A percentile compares a stretch with the other conserved stretches of the same genome.
Evolutionary conservation across 176 grass and related monocot species (phyloP).

Genomic region (Avena atlantica): DNA sequence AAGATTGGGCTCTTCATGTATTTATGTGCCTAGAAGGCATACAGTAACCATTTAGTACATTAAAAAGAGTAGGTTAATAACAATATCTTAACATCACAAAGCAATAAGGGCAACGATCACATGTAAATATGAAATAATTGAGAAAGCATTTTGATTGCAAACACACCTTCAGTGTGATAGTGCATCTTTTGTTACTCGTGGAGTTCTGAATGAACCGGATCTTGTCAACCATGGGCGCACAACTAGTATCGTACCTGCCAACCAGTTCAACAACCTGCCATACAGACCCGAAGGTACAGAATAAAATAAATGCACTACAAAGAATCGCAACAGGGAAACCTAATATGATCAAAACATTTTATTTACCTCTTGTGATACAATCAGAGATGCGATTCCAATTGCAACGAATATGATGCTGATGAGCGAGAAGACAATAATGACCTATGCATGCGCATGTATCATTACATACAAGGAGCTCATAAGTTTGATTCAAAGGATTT

Average conservation of each 20-base stretch:
- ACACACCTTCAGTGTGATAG: conserved; percentile 70
- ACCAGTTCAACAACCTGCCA: conserved; percentile 79
- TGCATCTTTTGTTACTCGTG: conserved; percentile 67
- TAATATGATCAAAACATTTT: neutral
- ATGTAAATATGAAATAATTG: neutral
- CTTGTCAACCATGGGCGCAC: conserved; percentile 52
- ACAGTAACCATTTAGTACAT: neutral
- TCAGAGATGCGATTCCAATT: conserved; percentile 61
- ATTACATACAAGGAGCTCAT: neutral
- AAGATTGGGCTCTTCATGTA: conserved; percentile 76
- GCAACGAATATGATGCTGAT: conserved; percentile 73
- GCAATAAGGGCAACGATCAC: conserved; percentile 11
- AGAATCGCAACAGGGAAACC: neutral
- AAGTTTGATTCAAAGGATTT: neutral
- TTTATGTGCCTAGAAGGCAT: conserved; percentile 72
- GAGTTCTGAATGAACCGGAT: conserved; percentile 70
- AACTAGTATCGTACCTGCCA: conserved; percentile 69
- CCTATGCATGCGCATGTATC: conserved; percentile 38
- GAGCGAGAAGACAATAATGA: conserved; percentile 64
- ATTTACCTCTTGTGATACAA: conserved; percentile 67
- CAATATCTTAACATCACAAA: conserved; percentile 20
- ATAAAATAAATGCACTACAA: conserved; percentile 3
- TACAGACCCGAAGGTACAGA: conserved; percentile 34
- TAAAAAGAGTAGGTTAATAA: neutral
- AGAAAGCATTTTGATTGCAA: neutral